Evolutionary conservation across 805 yeast genomes (phyloP).

Genomic region (Pichia californica): DNA sequence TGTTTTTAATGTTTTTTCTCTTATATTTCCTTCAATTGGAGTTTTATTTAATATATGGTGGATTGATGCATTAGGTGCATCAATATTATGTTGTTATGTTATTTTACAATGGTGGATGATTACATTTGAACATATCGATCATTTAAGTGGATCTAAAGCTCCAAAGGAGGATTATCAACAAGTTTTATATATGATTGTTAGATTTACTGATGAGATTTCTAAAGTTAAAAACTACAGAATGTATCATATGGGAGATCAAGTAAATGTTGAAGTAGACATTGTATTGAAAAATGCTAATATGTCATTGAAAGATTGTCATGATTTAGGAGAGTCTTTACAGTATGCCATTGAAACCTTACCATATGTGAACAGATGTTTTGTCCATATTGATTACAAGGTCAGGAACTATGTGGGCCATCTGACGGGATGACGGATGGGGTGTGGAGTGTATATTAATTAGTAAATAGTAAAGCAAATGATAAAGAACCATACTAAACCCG

Average conservation of each 20-base stretch:
- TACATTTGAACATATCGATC: constrained; percentile 66
- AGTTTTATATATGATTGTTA: constrained; percentile 55
- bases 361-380: constrained; percentile 73
- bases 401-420: constrained; percentile 35
- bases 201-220: constrained; percentile 63
- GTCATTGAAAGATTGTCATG: constrained; percentile 63
- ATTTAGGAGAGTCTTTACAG: constrained; percentile 74
- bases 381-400: constrained; percentile 59
- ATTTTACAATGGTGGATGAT: constrained; percentile 56
- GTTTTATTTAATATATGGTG: constrained; percentile 50
- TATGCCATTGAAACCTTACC: constrained; percentile 76
- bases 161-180: constrained; percentile 55
- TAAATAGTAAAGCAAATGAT: no score
- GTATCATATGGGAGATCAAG: constrained; percentile 72
- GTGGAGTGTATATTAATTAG: no score
- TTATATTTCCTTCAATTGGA: constrained; percentile 64
- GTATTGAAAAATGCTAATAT: constrained; percentile 44
- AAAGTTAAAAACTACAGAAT: constrained; percentile 61
- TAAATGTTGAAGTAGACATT: constrained; percentile 72
- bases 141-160: constrained; percentile 71
- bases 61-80: constrained; percentile 73
- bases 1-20: constrained; percentile 63
- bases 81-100: constrained; percentile 54
- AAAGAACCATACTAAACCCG: no score
- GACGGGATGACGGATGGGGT: background rate